phyloP scores from a whole-genome alignment of 2,329 filamentous ascomycete genomes.

The Sphaerostilbella broomeana region DNA sequence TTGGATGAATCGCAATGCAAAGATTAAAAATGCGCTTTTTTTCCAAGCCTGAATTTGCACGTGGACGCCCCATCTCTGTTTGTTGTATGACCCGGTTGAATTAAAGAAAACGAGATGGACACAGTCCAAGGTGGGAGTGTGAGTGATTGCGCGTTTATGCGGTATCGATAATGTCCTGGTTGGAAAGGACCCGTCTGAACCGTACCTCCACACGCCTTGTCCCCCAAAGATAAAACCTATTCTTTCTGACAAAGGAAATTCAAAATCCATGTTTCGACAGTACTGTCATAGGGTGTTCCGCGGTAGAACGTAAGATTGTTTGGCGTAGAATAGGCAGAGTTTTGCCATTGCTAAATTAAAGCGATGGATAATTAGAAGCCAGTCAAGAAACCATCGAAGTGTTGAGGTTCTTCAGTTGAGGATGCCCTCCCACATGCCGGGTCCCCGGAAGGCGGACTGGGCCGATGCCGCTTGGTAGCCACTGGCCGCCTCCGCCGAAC shows the following conservation, averaged over 20 bases:
- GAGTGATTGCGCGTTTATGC: no score
- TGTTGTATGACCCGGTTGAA: no score
- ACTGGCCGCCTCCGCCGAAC: constrained; percentile 51
- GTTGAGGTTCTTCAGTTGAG: constrained; percentile 51
- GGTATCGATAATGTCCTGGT: no score
- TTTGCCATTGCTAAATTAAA: constrained; percentile 3
- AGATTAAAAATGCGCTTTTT: constrained; percentile 28
- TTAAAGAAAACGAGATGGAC: no score
- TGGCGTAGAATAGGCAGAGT: constrained; percentile 2
- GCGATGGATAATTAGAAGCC: neutral
- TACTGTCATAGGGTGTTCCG: constrained; percentile 7
- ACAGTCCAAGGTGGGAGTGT: no score
- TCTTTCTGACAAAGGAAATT: constrained; percentile 15
- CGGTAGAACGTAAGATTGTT: constrained; percentile 5
- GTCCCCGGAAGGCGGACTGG: constrained; percentile 46
- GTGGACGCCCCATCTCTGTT: constrained; percentile 27
- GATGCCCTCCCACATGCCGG: constrained; percentile 62
- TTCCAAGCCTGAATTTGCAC: constrained; percentile 18
- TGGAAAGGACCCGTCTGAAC: no score
- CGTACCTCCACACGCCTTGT: no score
- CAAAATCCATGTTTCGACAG: constrained; percentile 15
- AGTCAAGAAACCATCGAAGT: no score
- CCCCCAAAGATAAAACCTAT: no score
- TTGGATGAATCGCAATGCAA: constrained; percentile 33
- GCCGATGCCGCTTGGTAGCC: constrained; percentile 40